Percentiles rank a stretch among this genome's conserved stretches.
Conservation (phyloP, 441 rosid species). For the Eruca vesicaria region DNA sequence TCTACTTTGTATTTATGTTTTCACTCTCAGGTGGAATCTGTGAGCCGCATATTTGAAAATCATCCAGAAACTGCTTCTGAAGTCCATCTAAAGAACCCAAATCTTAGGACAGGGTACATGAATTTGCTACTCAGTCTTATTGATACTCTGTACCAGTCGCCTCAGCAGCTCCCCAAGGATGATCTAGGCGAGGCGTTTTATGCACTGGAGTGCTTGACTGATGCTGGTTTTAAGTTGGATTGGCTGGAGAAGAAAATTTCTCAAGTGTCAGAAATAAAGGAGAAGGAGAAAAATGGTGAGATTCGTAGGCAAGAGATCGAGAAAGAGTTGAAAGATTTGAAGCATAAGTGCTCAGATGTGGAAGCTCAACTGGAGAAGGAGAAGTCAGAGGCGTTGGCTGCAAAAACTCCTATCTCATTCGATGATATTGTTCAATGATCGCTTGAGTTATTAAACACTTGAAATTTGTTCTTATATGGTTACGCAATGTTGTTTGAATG, state of each 20-base stretch:
- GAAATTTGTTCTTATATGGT: background rate
- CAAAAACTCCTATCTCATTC: background rate
- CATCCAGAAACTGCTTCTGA: constrained; percentile 16
- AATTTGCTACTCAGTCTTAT: constrained; percentile 1
- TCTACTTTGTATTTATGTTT: background rate
- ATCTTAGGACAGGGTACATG: constrained; percentile 14
- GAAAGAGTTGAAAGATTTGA: background rate
- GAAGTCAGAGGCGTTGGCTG: background rate
- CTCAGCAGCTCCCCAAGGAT: background rate
- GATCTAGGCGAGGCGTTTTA: background rate
- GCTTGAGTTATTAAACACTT: background rate
- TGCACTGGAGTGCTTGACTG: background rate
- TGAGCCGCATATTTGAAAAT: constrained; percentile 15
- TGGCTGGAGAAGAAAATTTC: constrained; percentile 24
- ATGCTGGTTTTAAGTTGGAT: constrained; percentile 14
- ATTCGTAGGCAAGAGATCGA: background rate
- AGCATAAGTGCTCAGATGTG: background rate
- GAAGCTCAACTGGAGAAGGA: constrained; percentile 9
- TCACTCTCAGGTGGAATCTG: background rate
- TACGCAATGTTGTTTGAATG: background rate
- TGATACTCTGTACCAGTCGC: constrained; percentile 6
- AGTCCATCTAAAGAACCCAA: constrained; percentile 1
- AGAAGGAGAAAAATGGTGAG: background rate
- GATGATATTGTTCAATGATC: constrained; percentile 1
- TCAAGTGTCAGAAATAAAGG: background rate